Evolutionary conservation across 495 filamentous ascomycete species (phyloP), one percentile per base, ranked within the genome.

Genomic region (Penicillium flavigenum): DNA sequence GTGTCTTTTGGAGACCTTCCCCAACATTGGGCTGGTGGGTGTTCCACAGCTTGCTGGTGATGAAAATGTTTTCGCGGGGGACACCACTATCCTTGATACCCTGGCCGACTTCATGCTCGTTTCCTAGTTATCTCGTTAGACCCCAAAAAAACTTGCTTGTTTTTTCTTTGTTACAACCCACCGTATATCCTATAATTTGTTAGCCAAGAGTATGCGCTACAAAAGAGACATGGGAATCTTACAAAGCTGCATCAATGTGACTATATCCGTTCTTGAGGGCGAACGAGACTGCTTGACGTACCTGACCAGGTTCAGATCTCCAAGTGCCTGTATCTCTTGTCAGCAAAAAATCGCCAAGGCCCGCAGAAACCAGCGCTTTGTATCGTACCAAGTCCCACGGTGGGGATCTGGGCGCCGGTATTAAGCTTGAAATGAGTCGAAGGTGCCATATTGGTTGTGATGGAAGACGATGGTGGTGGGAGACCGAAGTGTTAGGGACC

Each of bases 181-280:
- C 51, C 56, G 66, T 91, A 90, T 38, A 69, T 75, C 48, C 54
- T 61, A 31, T 45, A 6, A 51, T 56, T 50, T 39, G 51, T 72
- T 65, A 51, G 51, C 58, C 68, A 51, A 63, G 55, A 42, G 54
- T 69, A 39, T 61, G 63, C 51, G 26, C 19, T 22, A 3, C 24
- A 32, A 49, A n/a, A 50, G 16, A 14, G 19, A 54, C 5, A 42
- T 52, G 44, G 31, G 14, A 27, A 52, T 42, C 54, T 75, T 93
- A 91, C 20, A 80, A 82, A 84, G 91, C 84, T 17, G 89, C 89
- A 19, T 93, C 89, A 20, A 91, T 75, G 63, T 92, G 88, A 57
- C 71, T 70, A 69, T 87, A 92, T 26, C 87, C 88, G 20, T 79
- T 71, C 50, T 81, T 80, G 58, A 91, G 81, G 6, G 89, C 88